These are phyloP conservation scores for Mortierella sp. DNA, from an alignment of 371 early-diverging fungal species.

Conservation along the genomic window DNA sequence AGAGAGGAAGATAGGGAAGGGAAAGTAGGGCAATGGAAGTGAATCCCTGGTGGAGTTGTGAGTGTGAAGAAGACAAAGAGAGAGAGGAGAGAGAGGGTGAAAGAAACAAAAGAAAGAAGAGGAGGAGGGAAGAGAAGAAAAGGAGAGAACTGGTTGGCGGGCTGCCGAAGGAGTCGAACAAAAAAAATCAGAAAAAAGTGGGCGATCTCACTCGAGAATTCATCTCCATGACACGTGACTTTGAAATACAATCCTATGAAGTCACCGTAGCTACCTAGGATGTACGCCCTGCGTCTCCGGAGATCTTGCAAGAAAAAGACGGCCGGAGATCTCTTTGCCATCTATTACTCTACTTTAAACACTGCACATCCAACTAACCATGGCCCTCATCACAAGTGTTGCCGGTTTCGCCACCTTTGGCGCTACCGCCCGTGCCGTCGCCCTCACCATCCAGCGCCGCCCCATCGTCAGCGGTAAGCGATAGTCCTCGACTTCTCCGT, in stretches of 20 bases:
- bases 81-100: neutral
- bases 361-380: conserved; percentile 15
- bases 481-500: neutral
- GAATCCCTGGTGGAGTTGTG: neutral
- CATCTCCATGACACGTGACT: conserved; percentile 11
- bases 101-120: neutral
- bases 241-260: neutral
- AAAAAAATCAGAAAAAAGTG: conserved; percentile 31
- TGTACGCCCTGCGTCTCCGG: neutral
- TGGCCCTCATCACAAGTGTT: conserved; percentile 53
- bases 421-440: conserved; percentile 52
- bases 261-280: neutral
- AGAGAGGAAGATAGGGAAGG: neutral
- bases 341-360: neutral
- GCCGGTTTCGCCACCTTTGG: conserved; percentile 58
- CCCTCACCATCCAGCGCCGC: conserved; percentile 50
- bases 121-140: neutral
- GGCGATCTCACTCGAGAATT: conserved; percentile 41
- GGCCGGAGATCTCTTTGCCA: conserved; percentile 4
- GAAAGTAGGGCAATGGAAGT: neutral
- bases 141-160: neutral
- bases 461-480: conserved; percentile 54
- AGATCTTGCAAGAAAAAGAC: neutral
- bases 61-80: neutral
- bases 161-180: neutral